Evolutionary conservation across 352 stramenopile genomes (phyloP), one percentile per base, ranked within the genome.

Genomic region (Achlya hypogyna): DNA sequence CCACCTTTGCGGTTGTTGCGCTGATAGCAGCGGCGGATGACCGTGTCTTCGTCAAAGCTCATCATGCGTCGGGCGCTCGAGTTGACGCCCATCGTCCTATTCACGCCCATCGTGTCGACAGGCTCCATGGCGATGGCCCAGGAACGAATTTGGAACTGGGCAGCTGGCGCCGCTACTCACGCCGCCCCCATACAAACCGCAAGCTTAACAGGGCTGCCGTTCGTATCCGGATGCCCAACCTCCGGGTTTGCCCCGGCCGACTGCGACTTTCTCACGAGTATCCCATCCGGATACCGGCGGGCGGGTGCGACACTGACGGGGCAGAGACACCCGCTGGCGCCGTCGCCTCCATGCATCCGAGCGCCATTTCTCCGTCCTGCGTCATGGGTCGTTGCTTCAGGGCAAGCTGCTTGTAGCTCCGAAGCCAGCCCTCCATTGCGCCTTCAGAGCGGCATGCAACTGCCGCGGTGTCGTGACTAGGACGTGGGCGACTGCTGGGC

Each of bases 1-100:
- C 86, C 86, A 42, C 86, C 85, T 54, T 93, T 92, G 69, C 94
- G 94, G 69, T 95, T 96, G 75, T 96, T 96, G 18, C 86, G 84
- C 64, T 95, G 87, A 71, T 96, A 96, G 3, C 82, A 74, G 18
- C 76, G 69, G 65, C 86, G 76, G 62, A 96, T 94, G 34, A 35
- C 38, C 20, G 49, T 56, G 25, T 12, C 49, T 56, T 56, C 49
- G 8, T 56, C 49, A 35, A 56, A 56, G 25, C 12, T 27, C 31
- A 56, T 31, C 49, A 56, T 56, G 1, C 49, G 25, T n/a, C 25
- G 49, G 10, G 49, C 8, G 8, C 12, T 27, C n/a, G 38, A 45
- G 38, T 45, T 45, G 38, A 45, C n/a, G 12, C 38, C 38, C 12
- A 45, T 45, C 38, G 49, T 38, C 49, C 49, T 56, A n/a, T 35